These are phyloP conservation scores for Piper betle DNA, from an alignment of 164 flowering plant species.

Conservation along the genomic window DNA sequence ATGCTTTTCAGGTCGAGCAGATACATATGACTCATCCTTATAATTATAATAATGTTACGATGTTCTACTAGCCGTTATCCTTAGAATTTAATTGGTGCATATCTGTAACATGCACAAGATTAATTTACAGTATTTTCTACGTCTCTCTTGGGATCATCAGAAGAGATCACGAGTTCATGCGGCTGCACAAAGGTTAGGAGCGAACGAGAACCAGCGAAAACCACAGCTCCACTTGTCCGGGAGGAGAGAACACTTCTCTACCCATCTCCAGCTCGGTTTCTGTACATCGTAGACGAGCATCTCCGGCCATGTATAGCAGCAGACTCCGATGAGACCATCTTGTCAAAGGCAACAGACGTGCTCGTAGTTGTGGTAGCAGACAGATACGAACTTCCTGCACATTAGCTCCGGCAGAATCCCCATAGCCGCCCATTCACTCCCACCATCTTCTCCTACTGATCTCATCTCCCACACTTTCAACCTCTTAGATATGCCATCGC, in stretches of 20 bases:
- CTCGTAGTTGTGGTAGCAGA: slow-evolving; percentile 68
- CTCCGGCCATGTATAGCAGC: slow-evolving; percentile 80
- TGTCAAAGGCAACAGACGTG: slow-evolving; percentile 68
- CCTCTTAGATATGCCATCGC: slow-evolving; percentile 48
- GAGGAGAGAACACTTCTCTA: slow-evolving; percentile 61
- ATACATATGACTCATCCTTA: too few relatives aligned
- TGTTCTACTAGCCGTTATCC: too few relatives aligned
- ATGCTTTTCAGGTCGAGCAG: too few relatives aligned
- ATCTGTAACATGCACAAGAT: too few relatives aligned
- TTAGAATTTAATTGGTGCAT: too few relatives aligned
- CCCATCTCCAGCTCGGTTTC: slow-evolving; percentile 73
- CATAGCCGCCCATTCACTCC: slow-evolving; percentile 29
- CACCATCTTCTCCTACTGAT: slow-evolving; percentile 5
- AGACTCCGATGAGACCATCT: slow-evolving; percentile 33
- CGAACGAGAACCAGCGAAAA: slow-evolving; percentile 69
- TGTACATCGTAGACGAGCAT: slow-evolving; percentile 46
- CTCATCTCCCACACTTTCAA: slow-evolving; percentile 47
- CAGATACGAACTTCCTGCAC: slow-evolving; percentile 49
- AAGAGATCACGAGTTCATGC: slow-evolving; percentile 15
- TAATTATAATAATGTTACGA: too few relatives aligned
- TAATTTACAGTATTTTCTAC: too few relatives aligned
- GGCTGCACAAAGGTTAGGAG: slow-evolving; percentile 36
- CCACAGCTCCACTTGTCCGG: slow-evolving; percentile 75
- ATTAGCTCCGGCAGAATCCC: slow-evolving; percentile 46
- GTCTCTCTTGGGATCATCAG: too few relatives aligned